These are phyloP conservation scores for Nymphaea colorata DNA, from an alignment of 164 flowering plant species.

Conservation along the genomic window DNA sequence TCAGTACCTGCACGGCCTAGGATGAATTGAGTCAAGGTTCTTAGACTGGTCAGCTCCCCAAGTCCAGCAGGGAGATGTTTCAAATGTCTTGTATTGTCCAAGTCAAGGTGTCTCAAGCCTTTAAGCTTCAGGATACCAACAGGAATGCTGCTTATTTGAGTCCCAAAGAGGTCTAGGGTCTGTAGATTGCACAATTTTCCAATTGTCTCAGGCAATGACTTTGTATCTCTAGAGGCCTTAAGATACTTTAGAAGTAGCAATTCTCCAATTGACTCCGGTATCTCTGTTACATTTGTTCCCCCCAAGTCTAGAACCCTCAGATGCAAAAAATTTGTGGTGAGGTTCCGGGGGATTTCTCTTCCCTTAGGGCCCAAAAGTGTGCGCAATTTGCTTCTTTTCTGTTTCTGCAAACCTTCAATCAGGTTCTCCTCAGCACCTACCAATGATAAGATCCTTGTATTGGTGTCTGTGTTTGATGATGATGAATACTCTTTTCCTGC, in stretches of 20 bases:
- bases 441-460: not conserved
- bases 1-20: conserved; percentile 4
- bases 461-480: not conserved
- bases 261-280: conserved; percentile 5
- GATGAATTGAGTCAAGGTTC: conserved; percentile 1
- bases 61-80: conserved; percentile 1
- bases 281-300: not conserved
- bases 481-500: conserved; percentile 1
- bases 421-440: not conserved
- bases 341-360: not conserved
- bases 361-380: not conserved
- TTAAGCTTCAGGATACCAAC: not conserved
- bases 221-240: not conserved
- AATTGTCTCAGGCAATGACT: conserved; percentile 2
- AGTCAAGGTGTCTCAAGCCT: conserved; percentile 4
- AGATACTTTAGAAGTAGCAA: conserved; percentile 6
- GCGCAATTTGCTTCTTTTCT: not conserved
- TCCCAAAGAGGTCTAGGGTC: not conserved
- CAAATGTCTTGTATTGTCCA: not conserved
- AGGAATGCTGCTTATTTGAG: not conserved
- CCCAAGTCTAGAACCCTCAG: conserved; percentile 3
- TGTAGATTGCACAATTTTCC: conserved; percentile 4
- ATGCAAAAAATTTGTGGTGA: not conserved
- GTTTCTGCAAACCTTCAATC: not conserved
- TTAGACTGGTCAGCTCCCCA: conserved; percentile 2